Percentiles rank a stretch among this genome's conserved stretches.
phyloP scores from a whole-genome alignment of 2,329 filamentous ascomycete species.

The Nemania sp. region DNA sequence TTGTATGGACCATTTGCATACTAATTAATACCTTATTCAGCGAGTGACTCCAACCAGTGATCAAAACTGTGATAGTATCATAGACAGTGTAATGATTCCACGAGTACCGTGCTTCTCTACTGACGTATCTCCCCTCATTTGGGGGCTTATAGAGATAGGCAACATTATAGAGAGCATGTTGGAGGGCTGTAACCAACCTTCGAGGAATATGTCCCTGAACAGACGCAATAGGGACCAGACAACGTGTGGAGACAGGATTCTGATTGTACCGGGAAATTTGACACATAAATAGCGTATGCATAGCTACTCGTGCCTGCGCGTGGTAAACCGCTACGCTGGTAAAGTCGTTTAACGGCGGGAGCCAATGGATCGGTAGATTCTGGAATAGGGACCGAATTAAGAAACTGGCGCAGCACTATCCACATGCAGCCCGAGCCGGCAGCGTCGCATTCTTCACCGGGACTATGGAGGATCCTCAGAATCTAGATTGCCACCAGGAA shows the following conservation, averaged over 20 bases:
- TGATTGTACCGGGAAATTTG: not conserved
- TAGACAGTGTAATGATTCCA: not conserved
- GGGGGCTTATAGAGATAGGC: constrained; percentile 28
- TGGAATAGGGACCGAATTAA: constrained; percentile 28
- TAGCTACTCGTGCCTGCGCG: constrained; percentile 1
- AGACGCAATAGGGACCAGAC: constrained; percentile 16
- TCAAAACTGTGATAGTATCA: not conserved
- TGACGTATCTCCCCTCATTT: not conserved
- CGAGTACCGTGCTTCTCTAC: not conserved
- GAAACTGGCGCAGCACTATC: constrained; percentile 24
- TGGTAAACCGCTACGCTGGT: constrained; percentile 17
- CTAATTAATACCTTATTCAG: constrained; percentile 5
- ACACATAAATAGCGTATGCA: constrained; percentile 13
- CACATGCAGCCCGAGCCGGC: constrained; percentile 24
- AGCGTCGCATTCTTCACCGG: constrained; percentile 32
- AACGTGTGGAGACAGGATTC: not conserved
- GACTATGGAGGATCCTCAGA: constrained; percentile 18
- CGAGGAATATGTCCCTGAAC: constrained; percentile 22
- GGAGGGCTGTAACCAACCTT: constrained; percentile 26
- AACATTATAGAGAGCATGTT: constrained; percentile 1
- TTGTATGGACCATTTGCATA: constrained; percentile 10
- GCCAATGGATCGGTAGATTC: constrained; percentile 23
- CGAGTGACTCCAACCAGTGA: not conserved
- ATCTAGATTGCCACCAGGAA: constrained; percentile 17
- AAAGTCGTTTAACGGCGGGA: constrained; percentile 2